Base-by-base conservation (phyloP, 257 asterid species). In the Fraxinus quadrangulata region DNA sequence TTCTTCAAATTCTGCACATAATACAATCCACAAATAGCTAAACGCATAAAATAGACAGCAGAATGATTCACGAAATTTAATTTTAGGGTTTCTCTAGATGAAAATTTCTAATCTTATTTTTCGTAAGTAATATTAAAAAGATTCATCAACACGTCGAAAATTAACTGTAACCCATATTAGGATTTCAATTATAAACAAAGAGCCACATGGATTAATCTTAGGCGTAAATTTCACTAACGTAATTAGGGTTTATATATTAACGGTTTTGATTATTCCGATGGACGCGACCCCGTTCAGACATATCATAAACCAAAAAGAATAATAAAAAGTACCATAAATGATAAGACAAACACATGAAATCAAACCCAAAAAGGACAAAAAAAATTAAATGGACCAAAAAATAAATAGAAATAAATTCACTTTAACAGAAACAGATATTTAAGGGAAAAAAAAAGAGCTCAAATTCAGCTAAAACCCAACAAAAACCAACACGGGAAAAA, bases 381-480 rank as follows among this genome's bases (percentile, higher is more conserved):
- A 1, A 56, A 42, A 6, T 19, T 19, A 56, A 79, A 84, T 72
- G 39, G 63, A 63, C 47, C 49, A 78, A 66, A 24, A 81, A 84
- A 71, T 73, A 85, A 81, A 75, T 26, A 36, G 30, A 66, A 75
- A 78, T 19, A 56, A 79, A 77, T 78, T 82, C 87, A 75, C 77
- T 78, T 66, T 77, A 75, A 81, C 66, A 81, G 67, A 75, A 76
- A 74, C 65, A 19, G 36, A 19, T 9, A 39, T 0, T 34, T 30
- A 66, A 23, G 54, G 34, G 65, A 14, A 24, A 71, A 51, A 81
- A 70, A 81, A n/a, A 71, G 16, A 79, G 78, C 80, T 80, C 16
- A 77, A 81, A 84, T 39, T 68, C 81, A 78, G 86, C 86, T 72
- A 51, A 72, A 66, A 70, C 77, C 82, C 56, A 42, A 75, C 39